phyloP scores from a whole-genome alignment of 2,329 filamentous ascomycete species.

The Sporothrix globosa region DNA sequence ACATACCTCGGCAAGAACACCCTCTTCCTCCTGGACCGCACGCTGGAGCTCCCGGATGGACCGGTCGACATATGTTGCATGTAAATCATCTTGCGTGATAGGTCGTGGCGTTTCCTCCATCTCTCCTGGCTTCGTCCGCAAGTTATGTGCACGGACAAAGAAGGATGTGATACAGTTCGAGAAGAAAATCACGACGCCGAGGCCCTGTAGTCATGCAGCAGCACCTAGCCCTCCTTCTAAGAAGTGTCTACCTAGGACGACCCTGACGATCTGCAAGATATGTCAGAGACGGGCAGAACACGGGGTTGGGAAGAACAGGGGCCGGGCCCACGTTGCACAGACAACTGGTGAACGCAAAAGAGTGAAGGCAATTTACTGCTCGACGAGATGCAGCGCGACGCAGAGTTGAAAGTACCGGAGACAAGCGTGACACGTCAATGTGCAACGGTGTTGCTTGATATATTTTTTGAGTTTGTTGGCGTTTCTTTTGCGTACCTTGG shows the following conservation, averaged over 20 bases:
- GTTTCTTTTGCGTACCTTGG: background rate
- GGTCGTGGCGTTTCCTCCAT: constrained; percentile 41
- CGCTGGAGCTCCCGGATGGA: constrained; percentile 69
- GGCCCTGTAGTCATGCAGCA: background rate
- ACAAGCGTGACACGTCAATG: background rate
- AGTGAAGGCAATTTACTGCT: background rate
- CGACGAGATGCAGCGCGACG: background rate
- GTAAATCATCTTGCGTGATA: constrained; percentile 46
- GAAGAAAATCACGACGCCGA: constrained; percentile 4
- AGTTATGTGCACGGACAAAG: background rate
- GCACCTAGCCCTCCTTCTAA: background rate
- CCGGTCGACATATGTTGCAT: constrained; percentile 63
- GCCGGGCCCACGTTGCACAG: constrained; percentile 16
- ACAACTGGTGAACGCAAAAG: background rate
- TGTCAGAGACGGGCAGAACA: constrained; percentile 25
- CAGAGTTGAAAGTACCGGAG: background rate
- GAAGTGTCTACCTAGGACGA: background rate
- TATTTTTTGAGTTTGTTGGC: no score
- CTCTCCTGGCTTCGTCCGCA: background rate
- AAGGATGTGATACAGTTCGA: constrained; percentile 4
- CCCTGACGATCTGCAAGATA: constrained; percentile 28
- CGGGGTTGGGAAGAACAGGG: background rate
- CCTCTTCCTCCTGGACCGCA: constrained; percentile 58
- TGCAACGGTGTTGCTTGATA: background rate
- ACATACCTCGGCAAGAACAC: constrained; percentile 52